phyloP scores from a whole-genome alignment of 2,329 filamentous ascomycete species.

The Teratosphaeria pseudoeucalypti region DNA sequence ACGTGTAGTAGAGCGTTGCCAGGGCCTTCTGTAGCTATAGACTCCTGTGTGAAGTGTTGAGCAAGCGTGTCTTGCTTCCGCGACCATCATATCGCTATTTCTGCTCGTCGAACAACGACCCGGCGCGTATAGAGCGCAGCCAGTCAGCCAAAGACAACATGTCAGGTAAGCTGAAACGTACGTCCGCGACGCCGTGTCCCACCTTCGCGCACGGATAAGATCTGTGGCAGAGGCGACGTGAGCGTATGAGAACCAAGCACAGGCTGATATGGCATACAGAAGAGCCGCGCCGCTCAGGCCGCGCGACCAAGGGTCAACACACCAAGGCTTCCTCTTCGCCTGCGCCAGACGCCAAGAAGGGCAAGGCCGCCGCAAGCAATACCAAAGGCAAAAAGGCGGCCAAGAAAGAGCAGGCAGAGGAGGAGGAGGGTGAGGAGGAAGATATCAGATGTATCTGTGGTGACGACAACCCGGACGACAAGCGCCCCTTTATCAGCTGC shows the following conservation, averaged over 20 bases:
- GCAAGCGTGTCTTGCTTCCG: not conserved
- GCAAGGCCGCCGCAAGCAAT: slow-evolving; percentile 27
- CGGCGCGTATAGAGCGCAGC: not conserved
- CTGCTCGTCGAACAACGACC: not conserved
- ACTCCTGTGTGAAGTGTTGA: slow-evolving; percentile 2
- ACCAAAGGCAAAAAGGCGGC: slow-evolving; percentile 38
- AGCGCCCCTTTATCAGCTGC: slow-evolving; percentile 90
- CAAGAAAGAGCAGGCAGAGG: slow-evolving; percentile 28
- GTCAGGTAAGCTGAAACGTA: slow-evolving; percentile 8
- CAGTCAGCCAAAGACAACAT: slow-evolving; percentile 1
- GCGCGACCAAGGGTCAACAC: slow-evolving; percentile 94
- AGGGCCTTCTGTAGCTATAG: not conserved
- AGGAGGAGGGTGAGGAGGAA: slow-evolving; percentile 34
- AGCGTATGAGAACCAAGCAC: not conserved
- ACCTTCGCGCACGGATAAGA: not conserved
- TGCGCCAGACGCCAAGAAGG: slow-evolving; percentile 27
- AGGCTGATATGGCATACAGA: slow-evolving; percentile 35
- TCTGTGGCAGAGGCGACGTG: not conserved
- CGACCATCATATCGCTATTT: not conserved
- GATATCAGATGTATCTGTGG: slow-evolving; percentile 88
- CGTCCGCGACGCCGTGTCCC: not conserved
- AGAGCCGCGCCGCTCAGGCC: slow-evolving; percentile 86
- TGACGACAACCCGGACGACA: slow-evolving; percentile 73
- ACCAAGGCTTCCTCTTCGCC: slow-evolving; percentile 54
- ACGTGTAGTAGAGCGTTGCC: not conserved